phyloP scores from a whole-genome alignment of 352 stramenopile genomes.

The Chrysophaeum taylorii region DNA sequence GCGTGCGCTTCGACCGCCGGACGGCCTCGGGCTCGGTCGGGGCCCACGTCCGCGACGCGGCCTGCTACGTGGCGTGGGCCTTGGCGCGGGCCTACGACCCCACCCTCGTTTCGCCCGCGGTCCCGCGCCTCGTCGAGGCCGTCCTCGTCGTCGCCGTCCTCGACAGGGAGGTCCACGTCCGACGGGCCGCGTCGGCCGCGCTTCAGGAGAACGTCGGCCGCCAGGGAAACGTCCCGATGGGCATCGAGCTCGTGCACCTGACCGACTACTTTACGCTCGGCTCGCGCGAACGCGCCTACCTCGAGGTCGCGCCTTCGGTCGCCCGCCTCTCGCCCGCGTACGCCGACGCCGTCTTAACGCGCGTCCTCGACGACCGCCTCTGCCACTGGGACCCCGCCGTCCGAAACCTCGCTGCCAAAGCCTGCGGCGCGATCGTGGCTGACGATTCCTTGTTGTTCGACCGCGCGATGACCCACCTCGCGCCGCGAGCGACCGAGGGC shows the following conservation, averaged over 20 bases:
- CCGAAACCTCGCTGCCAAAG: conserved; percentile 64
- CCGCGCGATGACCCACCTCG: conserved; percentile 64
- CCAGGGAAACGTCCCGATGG: conserved; percentile 49
- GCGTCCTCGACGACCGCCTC: conserved; percentile 69
- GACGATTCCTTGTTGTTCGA: conserved; percentile 59
- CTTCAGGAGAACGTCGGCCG: conserved; percentile 90
- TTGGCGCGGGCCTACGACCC: conserved; percentile 88
- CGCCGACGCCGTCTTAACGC: conserved; percentile 38
- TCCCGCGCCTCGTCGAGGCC: conserved; percentile 68
- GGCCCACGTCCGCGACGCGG: conserved; percentile 89
- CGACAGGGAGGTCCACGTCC: conserved; percentile 94
- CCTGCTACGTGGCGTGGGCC: conserved; percentile 95
- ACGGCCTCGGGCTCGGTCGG: conserved; percentile 86
- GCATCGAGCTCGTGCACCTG: conserved; percentile 88
- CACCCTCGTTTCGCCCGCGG: conserved; percentile 68
- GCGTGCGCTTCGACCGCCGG: conserved; percentile 85
- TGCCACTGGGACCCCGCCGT: conserved; percentile 88
- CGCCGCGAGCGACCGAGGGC: conserved; percentile 45
- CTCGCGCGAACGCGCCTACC: conserved; percentile 75
- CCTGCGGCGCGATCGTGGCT: conserved; percentile 64
- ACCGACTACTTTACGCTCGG: conserved; percentile 96
- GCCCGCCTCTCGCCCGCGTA: conserved; percentile 76
- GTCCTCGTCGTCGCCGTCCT: conserved; percentile 90
- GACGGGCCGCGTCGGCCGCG: conserved; percentile 87
- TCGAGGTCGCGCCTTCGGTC: conserved; percentile 75